A percentile compares a stretch with the other conserved stretches of the same genome.
These are phyloP conservation scores for Pouteria glomerata DNA, from an alignment of 148 eudicot genomes.

Conservation along the genomic window DNA sequence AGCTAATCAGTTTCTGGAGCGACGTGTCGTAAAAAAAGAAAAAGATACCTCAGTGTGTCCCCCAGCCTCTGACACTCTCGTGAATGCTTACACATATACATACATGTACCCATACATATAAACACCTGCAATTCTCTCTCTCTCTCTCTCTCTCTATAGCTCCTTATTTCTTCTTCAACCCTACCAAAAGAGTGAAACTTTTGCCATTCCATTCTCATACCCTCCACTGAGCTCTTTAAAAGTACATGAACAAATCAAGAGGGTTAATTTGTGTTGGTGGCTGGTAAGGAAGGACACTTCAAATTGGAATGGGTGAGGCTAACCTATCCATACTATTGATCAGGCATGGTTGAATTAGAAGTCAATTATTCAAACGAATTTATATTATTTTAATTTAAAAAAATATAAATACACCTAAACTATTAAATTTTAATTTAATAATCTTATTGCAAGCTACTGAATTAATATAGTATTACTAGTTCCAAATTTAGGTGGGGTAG, in stretches of 20 bases:
- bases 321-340: too few relatives aligned
- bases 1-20: slow-evolving; percentile 14
- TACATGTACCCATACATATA: not conserved
- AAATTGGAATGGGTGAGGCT: too few relatives aligned
- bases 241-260: not conserved
- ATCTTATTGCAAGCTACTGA: too few relatives aligned
- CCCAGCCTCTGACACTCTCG: slow-evolving; percentile 15
- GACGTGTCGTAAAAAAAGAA: slow-evolving; percentile 14
- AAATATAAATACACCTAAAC: too few relatives aligned
- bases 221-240: not conserved
- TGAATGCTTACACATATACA: not conserved
- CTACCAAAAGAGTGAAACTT: not conserved
- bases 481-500: too few relatives aligned
- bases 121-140: not conserved
- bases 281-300: not conserved
- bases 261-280: not conserved
- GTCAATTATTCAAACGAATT: too few relatives aligned
- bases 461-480: too few relatives aligned
- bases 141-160: not conserved
- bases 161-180: not conserved
- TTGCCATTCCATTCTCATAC: not conserved
- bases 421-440: too few relatives aligned
- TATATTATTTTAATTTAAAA: too few relatives aligned
- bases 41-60: slow-evolving; percentile 8
- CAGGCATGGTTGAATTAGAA: too few relatives aligned